phyloP scores from a whole-genome alignment of 768 basidiomycete genomes.

The Calocera viscosa region DNA sequence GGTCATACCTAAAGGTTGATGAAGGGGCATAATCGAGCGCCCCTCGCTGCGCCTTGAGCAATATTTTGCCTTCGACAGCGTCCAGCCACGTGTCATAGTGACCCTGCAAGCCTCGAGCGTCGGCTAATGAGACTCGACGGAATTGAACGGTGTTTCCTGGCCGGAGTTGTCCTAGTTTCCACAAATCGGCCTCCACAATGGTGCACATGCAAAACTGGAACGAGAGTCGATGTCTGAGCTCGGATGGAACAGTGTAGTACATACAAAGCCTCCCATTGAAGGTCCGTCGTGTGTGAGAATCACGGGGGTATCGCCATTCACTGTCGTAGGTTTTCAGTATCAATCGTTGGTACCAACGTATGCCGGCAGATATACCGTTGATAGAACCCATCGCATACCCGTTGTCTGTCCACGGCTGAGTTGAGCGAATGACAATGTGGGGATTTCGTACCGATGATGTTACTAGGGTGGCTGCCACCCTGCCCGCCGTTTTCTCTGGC shows the following conservation, averaged over 20 bases:
- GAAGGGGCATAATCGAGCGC: slow-evolving; percentile 17
- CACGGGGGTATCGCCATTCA: slow-evolving; percentile 61
- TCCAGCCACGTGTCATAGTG: slow-evolving; percentile 27
- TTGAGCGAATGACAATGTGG: slow-evolving; percentile 16
- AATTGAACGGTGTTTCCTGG: slow-evolving; percentile 47
- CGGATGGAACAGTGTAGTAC: slow-evolving; percentile 40
- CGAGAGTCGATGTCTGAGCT: slow-evolving; percentile 13
- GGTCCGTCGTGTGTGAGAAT: slow-evolving; percentile 51
- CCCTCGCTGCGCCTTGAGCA: not conserved
- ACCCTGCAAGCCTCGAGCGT: slow-evolving; percentile 27
- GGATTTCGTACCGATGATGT: slow-evolving; percentile 34
- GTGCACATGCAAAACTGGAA: slow-evolving; percentile 15
- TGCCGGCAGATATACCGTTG: too few species aligned
- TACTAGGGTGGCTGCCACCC: slow-evolving; percentile 56
- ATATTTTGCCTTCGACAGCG: slow-evolving; percentile 10
- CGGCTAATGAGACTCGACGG: slow-evolving; percentile 36
- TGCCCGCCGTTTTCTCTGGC: slow-evolving; percentile 46
- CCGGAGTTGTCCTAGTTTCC: slow-evolving; percentile 55
- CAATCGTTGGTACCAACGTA: too few species aligned
- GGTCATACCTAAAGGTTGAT: slow-evolving; percentile 22
- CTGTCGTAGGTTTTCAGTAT: not conserved
- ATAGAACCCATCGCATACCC: slow-evolving; percentile 44
- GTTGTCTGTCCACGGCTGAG: slow-evolving; percentile 31
- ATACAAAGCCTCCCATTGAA: slow-evolving; percentile 52
- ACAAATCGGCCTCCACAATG: slow-evolving; percentile 32